phyloP scores from a whole-genome alignment of 169 alveolate genomes.

The Plasmodium malariae region DNA sequence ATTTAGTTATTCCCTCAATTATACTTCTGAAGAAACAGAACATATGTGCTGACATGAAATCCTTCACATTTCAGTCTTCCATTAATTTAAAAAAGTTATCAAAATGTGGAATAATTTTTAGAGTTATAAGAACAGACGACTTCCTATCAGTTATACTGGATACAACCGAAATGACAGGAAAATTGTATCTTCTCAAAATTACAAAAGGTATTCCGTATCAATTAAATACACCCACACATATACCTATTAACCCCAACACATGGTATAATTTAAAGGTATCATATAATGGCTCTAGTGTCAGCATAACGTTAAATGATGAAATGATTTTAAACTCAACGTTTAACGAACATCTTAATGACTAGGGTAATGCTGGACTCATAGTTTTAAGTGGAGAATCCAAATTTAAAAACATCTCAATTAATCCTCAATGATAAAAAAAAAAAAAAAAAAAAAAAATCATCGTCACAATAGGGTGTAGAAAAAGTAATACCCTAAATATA shows the following conservation, averaged over 20 bases:
- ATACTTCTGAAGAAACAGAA: constrained; percentile 52
- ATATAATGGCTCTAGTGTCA: constrained; percentile 37
- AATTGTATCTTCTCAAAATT: constrained; percentile 70
- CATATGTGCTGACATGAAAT: constrained; percentile 36
- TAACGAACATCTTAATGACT: constrained; percentile 15
- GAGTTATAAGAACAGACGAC: constrained; percentile 46
- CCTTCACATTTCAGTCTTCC: constrained; percentile 26
- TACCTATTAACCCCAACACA: constrained; percentile 31
- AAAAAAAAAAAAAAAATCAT: too few species aligned
- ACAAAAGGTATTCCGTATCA: constrained; percentile 74
- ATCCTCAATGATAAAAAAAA: too few species aligned
- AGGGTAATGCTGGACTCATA: constrained; percentile 53
- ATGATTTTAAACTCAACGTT: constrained; percentile 25
- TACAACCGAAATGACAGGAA: constrained; percentile 27
- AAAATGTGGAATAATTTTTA: constrained; percentile 70
- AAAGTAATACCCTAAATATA: too few species aligned
- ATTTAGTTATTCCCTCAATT: constrained; percentile 64
- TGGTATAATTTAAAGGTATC: constrained; percentile 55
- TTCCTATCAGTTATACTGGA: constrained; percentile 75
- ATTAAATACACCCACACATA: constrained; percentile 62
- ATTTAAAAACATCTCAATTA: constrained; percentile 25
- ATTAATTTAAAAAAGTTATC: constrained; percentile 39
- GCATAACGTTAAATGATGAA: constrained; percentile 53
- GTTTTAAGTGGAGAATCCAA: constrained; percentile 56
- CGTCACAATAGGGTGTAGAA: too few species aligned